Conservation (phyloP, 805 yeast species). For the Jamesozyma spencerorum region DNA sequence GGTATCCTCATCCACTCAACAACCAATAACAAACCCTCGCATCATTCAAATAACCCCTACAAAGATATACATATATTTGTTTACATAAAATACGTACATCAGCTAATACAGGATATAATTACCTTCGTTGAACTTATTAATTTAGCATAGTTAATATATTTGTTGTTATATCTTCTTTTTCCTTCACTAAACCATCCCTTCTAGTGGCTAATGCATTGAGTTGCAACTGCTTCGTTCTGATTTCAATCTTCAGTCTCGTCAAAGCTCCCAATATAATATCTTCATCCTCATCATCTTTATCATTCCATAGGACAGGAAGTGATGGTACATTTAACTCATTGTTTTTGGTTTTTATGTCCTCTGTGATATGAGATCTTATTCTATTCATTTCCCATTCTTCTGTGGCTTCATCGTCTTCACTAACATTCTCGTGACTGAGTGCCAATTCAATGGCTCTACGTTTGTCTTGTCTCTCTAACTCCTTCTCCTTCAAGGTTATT, state of each 20-base stretch:
- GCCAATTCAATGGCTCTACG: constrained; percentile 17
- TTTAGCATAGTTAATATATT: not conserved
- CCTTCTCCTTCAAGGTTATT: constrained; percentile 13
- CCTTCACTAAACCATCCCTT: not conserved
- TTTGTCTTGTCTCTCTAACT: constrained; percentile 7
- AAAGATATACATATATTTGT: not conserved
- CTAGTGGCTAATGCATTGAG: constrained; percentile 4
- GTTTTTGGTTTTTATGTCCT: not conserved
- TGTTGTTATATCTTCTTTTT: not conserved
- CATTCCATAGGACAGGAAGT: constrained; percentile 7
- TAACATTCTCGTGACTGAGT: constrained; percentile 5
- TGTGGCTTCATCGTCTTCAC: not conserved
- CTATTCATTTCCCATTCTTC: constrained; percentile 15
- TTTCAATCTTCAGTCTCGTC: constrained; percentile 4
- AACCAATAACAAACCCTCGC: not conserved
- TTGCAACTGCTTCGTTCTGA: constrained; percentile 8
- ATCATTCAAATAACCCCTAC: not conserved
- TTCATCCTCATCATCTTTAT: constrained; percentile 2
- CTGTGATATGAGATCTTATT: constrained; percentile 4
- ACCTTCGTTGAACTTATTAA: not conserved
- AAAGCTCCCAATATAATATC: not conserved
- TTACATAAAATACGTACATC: too few species aligned
- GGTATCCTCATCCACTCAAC: constrained; percentile 20
- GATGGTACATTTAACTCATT: not conserved
- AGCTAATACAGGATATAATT: not conserved